Percentiles rank a stretch among this genome's conserved stretches.
phyloP scores from a whole-genome alignment of 2,329 filamentous ascomycete genomes.

The Diplodia intermedia region DNA sequence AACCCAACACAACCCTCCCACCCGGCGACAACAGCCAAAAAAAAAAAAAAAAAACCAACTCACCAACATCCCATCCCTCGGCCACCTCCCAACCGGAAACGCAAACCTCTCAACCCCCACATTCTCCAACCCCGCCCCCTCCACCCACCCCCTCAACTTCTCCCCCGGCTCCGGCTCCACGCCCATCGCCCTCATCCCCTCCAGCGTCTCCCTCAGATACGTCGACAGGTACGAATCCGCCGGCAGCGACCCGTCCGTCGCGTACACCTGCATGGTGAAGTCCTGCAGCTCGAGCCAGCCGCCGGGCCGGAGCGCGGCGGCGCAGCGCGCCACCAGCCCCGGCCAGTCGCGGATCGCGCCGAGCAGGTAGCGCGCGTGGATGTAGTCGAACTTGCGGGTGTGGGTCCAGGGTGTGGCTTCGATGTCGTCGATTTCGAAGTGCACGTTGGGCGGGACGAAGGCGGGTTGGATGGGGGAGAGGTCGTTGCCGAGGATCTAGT shows the following conservation, averaged over 20 bases:
- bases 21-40: too few species aligned
- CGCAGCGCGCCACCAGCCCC: slow-evolving; percentile 37
- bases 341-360: slow-evolving; percentile 39
- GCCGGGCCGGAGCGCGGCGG: slow-evolving; percentile 38
- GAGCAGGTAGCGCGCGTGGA: slow-evolving; percentile 37
- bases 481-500: slow-evolving; percentile 54
- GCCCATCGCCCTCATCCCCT: slow-evolving; percentile 43
- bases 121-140: slow-evolving; percentile 61
- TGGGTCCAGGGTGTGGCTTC: slow-evolving; percentile 43
- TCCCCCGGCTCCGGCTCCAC: slow-evolving; percentile 47
- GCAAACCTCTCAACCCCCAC: slow-evolving; percentile 54
- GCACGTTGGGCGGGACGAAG: slow-evolving; percentile 56
- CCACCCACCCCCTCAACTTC: slow-evolving; percentile 51
- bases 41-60: not conserved
- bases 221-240: slow-evolving; percentile 35
- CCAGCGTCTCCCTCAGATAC: slow-evolving; percentile 38
- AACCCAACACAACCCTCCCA: too few species aligned
- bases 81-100: slow-evolving; percentile 43
- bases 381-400: slow-evolving; percentile 39
- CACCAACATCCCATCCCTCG: slow-evolving; percentile 51
- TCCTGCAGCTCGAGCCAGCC: slow-evolving; percentile 42
- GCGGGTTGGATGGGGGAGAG: slow-evolving; percentile 55
- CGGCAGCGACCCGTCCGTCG: slow-evolving; percentile 38
- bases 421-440: slow-evolving; percentile 60
- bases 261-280: slow-evolving; percentile 38